Conservation (phyloP, 2,329 filamentous ascomycete genomes). For the Zelopaecilomyces penicillatus region DNA sequence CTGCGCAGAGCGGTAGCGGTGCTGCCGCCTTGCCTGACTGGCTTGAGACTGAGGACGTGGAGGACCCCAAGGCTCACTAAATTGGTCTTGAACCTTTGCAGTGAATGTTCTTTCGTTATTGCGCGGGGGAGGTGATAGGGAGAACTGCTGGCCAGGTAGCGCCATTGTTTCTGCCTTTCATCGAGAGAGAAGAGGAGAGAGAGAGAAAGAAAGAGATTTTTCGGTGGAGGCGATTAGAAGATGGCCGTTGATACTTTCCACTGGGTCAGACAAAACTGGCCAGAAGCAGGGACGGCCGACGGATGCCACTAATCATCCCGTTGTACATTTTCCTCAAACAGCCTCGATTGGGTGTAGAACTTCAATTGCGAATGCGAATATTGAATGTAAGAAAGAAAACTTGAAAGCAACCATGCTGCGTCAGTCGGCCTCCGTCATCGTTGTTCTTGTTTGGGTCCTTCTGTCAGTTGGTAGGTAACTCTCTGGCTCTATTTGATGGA, state of each 20-base stretch:
- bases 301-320: slow-evolving; percentile 22
- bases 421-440: no score
- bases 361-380: slow-evolving; percentile 22
- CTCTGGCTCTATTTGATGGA: no score
- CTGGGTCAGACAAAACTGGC: slow-evolving; percentile 1
- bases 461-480: not conserved
- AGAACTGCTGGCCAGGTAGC: no score
- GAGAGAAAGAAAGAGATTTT: not conserved
- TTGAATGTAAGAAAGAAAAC: slow-evolving; percentile 18
- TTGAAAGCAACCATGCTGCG: no score
- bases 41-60: slow-evolving; percentile 69
- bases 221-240: slow-evolving; percentile 4
- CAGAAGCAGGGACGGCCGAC: slow-evolving; percentile 8
- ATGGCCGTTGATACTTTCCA: slow-evolving; percentile 5
- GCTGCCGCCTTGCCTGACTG: slow-evolving; percentile 58
- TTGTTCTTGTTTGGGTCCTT: not conserved
- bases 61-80: slow-evolving; percentile 44
- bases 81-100: slow-evolving; percentile 1
- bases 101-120: no score
- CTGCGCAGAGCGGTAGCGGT: slow-evolving; percentile 48
- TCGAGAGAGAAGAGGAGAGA: not conserved
- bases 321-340: slow-evolving; percentile 30
- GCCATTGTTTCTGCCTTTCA: no score
- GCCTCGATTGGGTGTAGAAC: slow-evolving; percentile 24
- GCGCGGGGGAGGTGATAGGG: no score